Evolutionary conservation across 1,139 yeast genomes (phyloP), one percentile per base, ranked within the genome.

Genomic region (Wickerhamomyces sp.): DNA sequence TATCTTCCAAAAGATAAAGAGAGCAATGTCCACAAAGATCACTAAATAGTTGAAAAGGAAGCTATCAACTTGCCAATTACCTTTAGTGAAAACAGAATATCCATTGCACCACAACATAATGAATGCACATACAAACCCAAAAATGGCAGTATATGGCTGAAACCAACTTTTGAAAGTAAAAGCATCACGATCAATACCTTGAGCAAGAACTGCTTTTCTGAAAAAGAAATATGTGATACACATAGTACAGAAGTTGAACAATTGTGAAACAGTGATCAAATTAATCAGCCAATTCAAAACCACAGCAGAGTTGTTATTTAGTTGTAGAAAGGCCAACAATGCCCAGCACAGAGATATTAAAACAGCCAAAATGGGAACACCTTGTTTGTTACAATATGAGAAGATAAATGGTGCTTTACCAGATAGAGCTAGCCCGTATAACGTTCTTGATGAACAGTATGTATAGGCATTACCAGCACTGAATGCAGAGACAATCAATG

Each of bases 271-370:
- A 2, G 95, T 86, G 51, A 84, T 82, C 49, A 87, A 66, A 52
- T 78, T 81, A 40, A 85, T 81, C 59, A 87, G 72, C 82, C 90
- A 86, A 54, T 74, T 73, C 51, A 87, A 70, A 14, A 84, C 95
- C 15, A 72, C 76, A 15, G 78, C 74, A 30, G 90, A 78, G 31
- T 74, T 69, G 32, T 70, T 63, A 32, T 78, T 76, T 45, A 84
- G 58, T 56, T 82, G 89, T 56, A 84, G 58, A 46, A 67, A 55
- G 36, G 69, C 60, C n/a, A 66, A 36, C 6, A 64, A 41, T 1
- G 67, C 66, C 71, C 71, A 78, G 17, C 62, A 52, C 25, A 75
- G 58, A 4, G 81, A 73, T 5, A 71, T 61, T 9, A 57, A 49
- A 6, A 64, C 78, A 41, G 59, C 74, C 61, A 53, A 70, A 47